Evolutionary conservation across 2,329 filamentous ascomycete species (phyloP), one percentile per base, ranked within the genome.

Genomic region (Aspergillus pseudotamarii): DNA sequence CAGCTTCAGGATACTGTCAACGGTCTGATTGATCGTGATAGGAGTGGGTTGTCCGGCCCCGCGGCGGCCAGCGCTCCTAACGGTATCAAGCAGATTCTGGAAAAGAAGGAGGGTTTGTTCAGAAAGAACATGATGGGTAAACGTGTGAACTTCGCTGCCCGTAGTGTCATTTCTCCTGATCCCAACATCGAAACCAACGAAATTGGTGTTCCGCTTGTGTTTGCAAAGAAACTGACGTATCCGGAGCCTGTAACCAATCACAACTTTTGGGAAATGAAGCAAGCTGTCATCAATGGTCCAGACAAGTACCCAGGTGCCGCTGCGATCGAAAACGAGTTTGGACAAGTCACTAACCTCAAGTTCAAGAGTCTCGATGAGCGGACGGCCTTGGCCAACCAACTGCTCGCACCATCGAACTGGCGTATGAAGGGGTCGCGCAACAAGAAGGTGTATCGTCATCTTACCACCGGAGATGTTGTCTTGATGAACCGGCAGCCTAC

Each of bases 71-170:
- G 89, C 61, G 91, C 92, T 59, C 92, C 96, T 65, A 94, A 97
- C 67, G 95, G 96, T 70, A 96, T 99, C 81, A 99, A 99, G 81
- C 95, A 99, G 76, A 91, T 94, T 75, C 85, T 99, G 32, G 95
- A 99, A 80, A 99, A 99, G 84, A 99, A 99, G 80, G 96, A 99
- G 75, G 95, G 95, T 68, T 85, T 99, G 34, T 99, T 99, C 84
- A 87, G 95, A 72, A 98, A 97, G 83, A 97, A 99, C 80, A 98
- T 99, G 95, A 99, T 99, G 95, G 95, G 95, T 65, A 99, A 99
- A 84, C 93, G 95, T 83, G 95, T 99, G 81, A 98, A 99, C 78
- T 98, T 95, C 76, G 95, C 95, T 57, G 95, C 95, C 43, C 91
- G 95, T 77, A 96, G 92, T 85, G 95, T 99, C 76, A 99, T 99